Evolutionary conservation across 2,329 filamentous ascomycete genomes (phyloP), one percentile per base, ranked within the genome.

Genomic region (Exserohilum rostratum): DNA sequence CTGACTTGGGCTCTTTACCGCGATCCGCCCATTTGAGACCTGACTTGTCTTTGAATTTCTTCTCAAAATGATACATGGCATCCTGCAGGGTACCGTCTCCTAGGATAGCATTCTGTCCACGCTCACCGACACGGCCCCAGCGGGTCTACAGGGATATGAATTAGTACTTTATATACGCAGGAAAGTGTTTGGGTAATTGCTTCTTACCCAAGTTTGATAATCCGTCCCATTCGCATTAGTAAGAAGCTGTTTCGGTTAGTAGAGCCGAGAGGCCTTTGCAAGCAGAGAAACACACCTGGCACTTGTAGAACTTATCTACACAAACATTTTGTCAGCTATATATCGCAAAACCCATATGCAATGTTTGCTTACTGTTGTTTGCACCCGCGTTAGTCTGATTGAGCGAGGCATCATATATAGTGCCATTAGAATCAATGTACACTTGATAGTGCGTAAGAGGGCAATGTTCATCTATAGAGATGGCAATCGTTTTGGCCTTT

Each of bases 331-430:
- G 17, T 53, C 20, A 53, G 50, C n/a, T 15, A 9, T 22, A 17
- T 15, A 1, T 35, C 30, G 15, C 13, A 13, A 3, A 9, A n/a
- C 17, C 3, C 5, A n/a, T 9, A 5, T 15, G 2, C 4, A 13
- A 25, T 7, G 7, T 7, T 6, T 12, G 13, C 50, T 53, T 42
- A 53, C 50, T 93, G 74, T 90, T 89, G 69, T 93, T 95, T 42
- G 82, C 75, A 0, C 79, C 77, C 0, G 89, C 79, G 62, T 91
- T 90, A 10, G 90, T 89, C 70, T 93, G 89, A 63, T 93, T 95
- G 40, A 96, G 79, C 0, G 89, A 87, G 0, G 89, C 90, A 69
- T 96, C 91, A 71, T 85, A 93, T 43, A 93, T 90, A 50, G 88
- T 76, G 17, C 86, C 85, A 34, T 82, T 74, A 1, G 82, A 75